Evolutionary conservation across 169 alveolate species (phyloP), one percentile per base, ranked within the genome.

Genomic region (Miamiensis avidus): DNA sequence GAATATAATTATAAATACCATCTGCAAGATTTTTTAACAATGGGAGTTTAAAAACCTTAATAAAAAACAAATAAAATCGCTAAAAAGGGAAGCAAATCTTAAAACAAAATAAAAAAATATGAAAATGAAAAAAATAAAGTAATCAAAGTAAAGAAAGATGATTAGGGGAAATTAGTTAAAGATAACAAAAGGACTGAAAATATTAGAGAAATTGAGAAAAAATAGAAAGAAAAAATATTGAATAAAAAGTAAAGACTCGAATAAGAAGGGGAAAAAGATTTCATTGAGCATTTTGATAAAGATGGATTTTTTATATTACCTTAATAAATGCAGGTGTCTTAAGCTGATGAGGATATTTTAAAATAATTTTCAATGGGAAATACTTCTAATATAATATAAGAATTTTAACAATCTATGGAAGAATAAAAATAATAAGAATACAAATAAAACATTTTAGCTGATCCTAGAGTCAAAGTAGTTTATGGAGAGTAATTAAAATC

Each of bases 231-330:
- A 83, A 91, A 86, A 65, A 82, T 82, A 29, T 34, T 77, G 29
- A 81, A 81, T 27, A 82, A 82, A 31, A 79, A 89, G 32, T 79
- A 82, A 27, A 31, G 87, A 85, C 83, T 88, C 49, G 65, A 82
- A 78, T 28, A 76, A 25, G 91, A 90, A 74, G 92, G 86, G 78
- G 93, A 91, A 28, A 95, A 95, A 31, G 96, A 95, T 81, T 91
- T 89, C 78, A 85, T 89, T 31, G 96, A 95, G 75, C 91, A 86
- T 74, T 94, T 91, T 84, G 94, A 90, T 76, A 82, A 86, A 31
- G 88, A 87, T 31, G 95, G 95, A 32, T 92, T 88, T 81, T 91
- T 87, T 74, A 89, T 88, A 32, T 82, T 87, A 72, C 89, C 89
- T 75, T 87, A 92, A 78, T 82, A 83, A 75, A 64, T 82, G 26